A percentile compares a stretch with the other conserved stretches of the same genome.
These are phyloP conservation scores for Aegilops sharonensis DNA, from an alignment of 176 grass and related monocot genomes.

Conservation along the genomic window DNA sequence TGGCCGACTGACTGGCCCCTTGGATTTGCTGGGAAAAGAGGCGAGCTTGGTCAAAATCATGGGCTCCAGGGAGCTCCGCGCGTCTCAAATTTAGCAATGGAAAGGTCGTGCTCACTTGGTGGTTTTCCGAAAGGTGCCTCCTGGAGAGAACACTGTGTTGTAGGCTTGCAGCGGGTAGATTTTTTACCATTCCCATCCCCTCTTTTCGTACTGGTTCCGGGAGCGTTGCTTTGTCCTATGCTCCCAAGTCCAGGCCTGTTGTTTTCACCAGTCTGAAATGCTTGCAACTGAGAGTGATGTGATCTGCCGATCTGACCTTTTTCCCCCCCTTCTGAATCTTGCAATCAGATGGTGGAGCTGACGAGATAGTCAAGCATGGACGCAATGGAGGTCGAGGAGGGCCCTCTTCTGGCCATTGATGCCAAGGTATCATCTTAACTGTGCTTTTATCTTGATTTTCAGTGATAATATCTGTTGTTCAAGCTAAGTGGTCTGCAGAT, in stretches of 20 bases:
- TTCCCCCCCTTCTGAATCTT: conserved; percentile 13
- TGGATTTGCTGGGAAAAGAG: conserved; percentile 10
- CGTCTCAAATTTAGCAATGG: conserved; percentile 9
- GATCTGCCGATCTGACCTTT: conserved; percentile 25
- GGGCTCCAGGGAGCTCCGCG: conserved; percentile 1
- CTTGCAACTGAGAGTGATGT: conserved; percentile 15
- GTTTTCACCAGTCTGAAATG: not conserved
- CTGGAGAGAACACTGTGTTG: conserved; percentile 23
- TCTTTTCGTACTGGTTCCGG: not conserved
- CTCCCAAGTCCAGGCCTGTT: not conserved
- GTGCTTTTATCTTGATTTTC: conserved; percentile 9
- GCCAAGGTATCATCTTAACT: conserved; percentile 64
- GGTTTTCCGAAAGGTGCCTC: conserved; percentile 25
- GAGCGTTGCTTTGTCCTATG: conserved; percentile 19
- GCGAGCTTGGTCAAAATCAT: conserved; percentile 5
- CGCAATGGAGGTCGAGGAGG: conserved; percentile 58
- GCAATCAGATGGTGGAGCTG: conserved; percentile 39
- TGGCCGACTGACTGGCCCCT: not conserved
- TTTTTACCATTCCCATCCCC: conserved; percentile 9
- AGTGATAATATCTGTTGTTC: conserved; percentile 6
- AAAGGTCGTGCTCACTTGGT: conserved; percentile 3
- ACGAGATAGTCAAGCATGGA: conserved; percentile 50
- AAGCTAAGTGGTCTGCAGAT: not conserved
- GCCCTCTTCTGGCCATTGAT: conserved; percentile 67
- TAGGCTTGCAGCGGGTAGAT: conserved; percentile 15